Percentiles rank a stretch among this genome's conserved stretches.
phyloP scores from a whole-genome alignment of 257 asterid species.

The Gentiana dahurica region DNA sequence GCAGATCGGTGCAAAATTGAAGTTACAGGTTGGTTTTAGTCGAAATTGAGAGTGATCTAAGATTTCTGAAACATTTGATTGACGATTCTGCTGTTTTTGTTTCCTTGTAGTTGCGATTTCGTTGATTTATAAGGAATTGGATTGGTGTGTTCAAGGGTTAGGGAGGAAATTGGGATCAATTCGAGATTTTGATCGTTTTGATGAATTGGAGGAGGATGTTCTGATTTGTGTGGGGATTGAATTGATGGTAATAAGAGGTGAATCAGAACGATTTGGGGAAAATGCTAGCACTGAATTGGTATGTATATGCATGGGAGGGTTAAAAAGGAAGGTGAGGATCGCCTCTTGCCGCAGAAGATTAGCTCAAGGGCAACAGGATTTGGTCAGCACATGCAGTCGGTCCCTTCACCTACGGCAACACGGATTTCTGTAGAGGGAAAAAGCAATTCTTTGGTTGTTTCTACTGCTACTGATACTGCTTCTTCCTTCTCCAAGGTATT shows the following conservation, averaged over 20 bases:
- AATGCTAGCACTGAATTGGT: constrained; percentile 24
- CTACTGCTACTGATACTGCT: constrained; percentile 11
- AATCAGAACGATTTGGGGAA: constrained; percentile 13
- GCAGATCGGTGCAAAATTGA: no score
- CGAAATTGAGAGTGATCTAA: no score
- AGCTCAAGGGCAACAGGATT: constrained; percentile 3
- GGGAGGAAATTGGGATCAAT: neutral
- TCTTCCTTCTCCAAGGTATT: constrained; percentile 29
- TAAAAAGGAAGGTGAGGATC: constrained; percentile 16
- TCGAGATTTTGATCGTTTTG: constrained; percentile 14
- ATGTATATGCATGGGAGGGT: constrained; percentile 37
- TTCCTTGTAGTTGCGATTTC: no score
- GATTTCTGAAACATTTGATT: no score
- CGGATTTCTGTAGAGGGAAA: constrained; percentile 21
- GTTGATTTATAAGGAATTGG: no score
- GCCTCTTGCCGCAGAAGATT: constrained; percentile 6
- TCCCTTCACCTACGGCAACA: constrained; percentile 22
- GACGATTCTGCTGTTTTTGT: no score
- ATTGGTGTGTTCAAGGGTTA: no score
- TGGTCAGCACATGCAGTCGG: constrained; percentile 29
- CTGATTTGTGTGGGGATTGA: constrained; percentile 4
- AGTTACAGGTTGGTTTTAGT: no score
- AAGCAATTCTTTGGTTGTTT: constrained; percentile 6
- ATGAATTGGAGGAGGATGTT: constrained; percentile 9
- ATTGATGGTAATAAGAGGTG: constrained; percentile 24